These are phyloP conservation scores for Pyrenophora teres DNA, from an alignment of 2,329 filamentous ascomycete genomes.

Conservation along the genomic window DNA sequence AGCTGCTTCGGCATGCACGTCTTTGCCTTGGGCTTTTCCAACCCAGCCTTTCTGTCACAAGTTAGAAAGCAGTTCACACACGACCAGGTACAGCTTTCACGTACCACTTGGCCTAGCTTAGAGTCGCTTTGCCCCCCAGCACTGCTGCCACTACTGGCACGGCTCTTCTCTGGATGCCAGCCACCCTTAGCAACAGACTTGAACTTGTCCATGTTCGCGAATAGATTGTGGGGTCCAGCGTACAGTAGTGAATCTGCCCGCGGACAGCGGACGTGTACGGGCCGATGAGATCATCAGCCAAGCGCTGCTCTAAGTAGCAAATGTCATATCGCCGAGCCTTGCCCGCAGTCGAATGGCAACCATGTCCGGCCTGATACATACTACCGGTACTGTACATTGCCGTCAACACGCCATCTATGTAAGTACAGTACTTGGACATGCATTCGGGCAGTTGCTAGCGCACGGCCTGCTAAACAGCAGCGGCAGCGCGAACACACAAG, in stretches of 20 bases:
- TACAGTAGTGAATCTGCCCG: slow-evolving; percentile 15
- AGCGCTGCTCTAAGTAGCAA: slow-evolving; percentile 13
- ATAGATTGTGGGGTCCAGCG: slow-evolving; percentile 11
- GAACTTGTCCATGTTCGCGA: slow-evolving; percentile 40
- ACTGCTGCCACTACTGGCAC: slow-evolving; percentile 10
- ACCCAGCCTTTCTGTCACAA: slow-evolving; percentile 60
- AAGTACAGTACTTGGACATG: no score
- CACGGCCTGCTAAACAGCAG: no score
- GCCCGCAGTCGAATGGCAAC: background rate
- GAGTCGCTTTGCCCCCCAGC: slow-evolving; percentile 51
- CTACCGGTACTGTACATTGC: no score
- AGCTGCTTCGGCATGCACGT: slow-evolving; percentile 45
- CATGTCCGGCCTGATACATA: no score
- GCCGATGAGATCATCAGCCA: slow-evolving; percentile 32
- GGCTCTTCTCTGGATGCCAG: slow-evolving; percentile 51
- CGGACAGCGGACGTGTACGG: slow-evolving; percentile 14
- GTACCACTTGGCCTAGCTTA: slow-evolving; percentile 58
- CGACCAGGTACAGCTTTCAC: slow-evolving; percentile 47
- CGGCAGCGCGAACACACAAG: no score
- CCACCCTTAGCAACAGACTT: slow-evolving; percentile 53
- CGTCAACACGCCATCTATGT: background rate
- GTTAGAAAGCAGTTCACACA: slow-evolving; percentile 11
- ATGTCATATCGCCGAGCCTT: slow-evolving; percentile 3
- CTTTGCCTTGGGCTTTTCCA: slow-evolving; percentile 56
- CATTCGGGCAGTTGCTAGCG: no score